A percentile compares a stretch with the other conserved stretches of the same genome.
Evolutionary conservation across 2,329 filamentous ascomycete species (phyloP).

Genomic region (Keithomyces neogunnii): DNA sequence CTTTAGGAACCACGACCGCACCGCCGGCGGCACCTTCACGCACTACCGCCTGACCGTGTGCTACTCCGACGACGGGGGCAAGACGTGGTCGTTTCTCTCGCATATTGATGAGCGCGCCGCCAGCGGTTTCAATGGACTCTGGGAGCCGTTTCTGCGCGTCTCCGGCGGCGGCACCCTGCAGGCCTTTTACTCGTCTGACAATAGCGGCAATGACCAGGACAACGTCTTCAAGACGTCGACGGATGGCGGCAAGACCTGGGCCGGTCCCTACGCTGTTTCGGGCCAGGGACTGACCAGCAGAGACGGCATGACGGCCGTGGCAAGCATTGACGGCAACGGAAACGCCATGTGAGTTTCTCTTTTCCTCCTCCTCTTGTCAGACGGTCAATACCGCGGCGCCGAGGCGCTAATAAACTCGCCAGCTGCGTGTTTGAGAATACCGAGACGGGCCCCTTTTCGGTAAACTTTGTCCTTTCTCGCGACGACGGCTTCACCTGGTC

Average conservation of each 20-base stretch:
- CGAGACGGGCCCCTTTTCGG: constrained; percentile 22
- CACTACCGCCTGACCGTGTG: constrained; percentile 33
- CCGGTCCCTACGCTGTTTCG: constrained; percentile 22
- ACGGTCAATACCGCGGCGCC: too few relatives aligned
- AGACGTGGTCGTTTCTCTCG: constrained; percentile 25
- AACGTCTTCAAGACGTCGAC: constrained; percentile 28
- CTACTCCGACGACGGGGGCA: constrained; percentile 31
- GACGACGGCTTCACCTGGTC: constrained; percentile 35
- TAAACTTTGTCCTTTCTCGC: constrained; percentile 27
- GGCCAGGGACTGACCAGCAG: constrained; percentile 23
- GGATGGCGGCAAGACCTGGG: constrained; percentile 32
- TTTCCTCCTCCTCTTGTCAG: too few relatives aligned
- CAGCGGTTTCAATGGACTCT: constrained; percentile 25
- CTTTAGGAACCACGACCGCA: constrained; percentile 26
- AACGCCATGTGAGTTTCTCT: too few relatives aligned
- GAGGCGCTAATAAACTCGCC: background rate
- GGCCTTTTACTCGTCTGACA: constrained; percentile 36
- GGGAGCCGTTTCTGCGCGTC: constrained; percentile 36
- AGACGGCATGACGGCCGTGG: constrained; percentile 38
- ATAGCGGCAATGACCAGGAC: constrained; percentile 29
- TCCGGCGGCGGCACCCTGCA: constrained; percentile 29
- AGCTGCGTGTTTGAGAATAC: constrained; percentile 34
- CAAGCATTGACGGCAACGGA: constrained; percentile 21
- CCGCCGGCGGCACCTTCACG: constrained; percentile 14
- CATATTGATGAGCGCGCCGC: constrained; percentile 16